Evolutionary conservation across 2,329 filamentous ascomycete species (phyloP).

Genomic region (Niveomyces coronatus): DNA sequence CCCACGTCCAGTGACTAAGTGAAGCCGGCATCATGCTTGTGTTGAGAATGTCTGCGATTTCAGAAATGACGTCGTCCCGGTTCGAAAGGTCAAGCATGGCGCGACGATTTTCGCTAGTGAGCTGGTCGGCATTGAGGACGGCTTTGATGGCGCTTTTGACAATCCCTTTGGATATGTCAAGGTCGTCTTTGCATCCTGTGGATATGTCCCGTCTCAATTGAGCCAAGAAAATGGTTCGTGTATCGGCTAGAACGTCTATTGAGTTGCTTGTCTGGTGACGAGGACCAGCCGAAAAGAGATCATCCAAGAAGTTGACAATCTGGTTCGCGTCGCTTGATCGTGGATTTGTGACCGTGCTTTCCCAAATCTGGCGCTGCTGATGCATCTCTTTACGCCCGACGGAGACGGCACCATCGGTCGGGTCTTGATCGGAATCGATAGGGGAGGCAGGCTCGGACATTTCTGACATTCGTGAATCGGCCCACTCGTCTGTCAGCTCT

Average conservation of each 20-base stretch:
- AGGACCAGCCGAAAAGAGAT: constrained; percentile 31
- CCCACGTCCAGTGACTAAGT: constrained; percentile 29
- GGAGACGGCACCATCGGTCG: constrained; percentile 27
- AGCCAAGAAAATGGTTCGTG: not conserved
- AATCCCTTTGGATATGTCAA: not conserved
- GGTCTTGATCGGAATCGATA: not conserved
- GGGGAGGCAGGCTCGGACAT: constrained; percentile 5
- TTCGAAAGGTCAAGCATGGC: constrained; percentile 8
- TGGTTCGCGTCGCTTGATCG: constrained; percentile 32
- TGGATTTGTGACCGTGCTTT: constrained; percentile 42
- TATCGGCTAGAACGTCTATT: constrained; percentile 2
- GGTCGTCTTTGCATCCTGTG: not conserved
- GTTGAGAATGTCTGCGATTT: constrained; percentile 35
- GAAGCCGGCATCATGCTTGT: constrained; percentile 27
- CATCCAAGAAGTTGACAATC: constrained; percentile 39
- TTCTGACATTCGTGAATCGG: constrained; percentile 7
- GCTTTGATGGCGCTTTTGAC: constrained; percentile 7
- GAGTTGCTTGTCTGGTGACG: not conserved
- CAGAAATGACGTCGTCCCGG: constrained; percentile 20
- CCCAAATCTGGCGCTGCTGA: constrained; percentile 42
- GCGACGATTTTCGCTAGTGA: constrained; percentile 9
- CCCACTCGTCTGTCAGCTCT: constrained; percentile 5
- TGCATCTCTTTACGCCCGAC: constrained; percentile 44
- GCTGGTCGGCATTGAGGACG: constrained; percentile 7
- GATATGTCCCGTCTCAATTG: not conserved